Conservation (phyloP, 1,284 basidiomycete species). For the Pascua guehoae region DNA sequence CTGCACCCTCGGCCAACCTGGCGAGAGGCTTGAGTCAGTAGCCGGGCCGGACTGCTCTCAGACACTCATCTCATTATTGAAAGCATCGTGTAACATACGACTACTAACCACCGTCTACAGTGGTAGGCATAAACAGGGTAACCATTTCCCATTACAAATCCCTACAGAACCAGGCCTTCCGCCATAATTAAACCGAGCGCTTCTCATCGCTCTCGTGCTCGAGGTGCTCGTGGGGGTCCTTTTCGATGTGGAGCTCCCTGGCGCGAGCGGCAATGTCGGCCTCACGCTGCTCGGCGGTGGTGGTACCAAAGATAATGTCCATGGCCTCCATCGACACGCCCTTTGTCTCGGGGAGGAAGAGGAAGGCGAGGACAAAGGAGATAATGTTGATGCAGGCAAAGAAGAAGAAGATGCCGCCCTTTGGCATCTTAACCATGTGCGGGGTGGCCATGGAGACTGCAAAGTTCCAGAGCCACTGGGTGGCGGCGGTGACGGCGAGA, state of each 20-base stretch:
- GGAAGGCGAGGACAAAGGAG: slow-evolving; percentile 45
- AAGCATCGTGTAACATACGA: no score
- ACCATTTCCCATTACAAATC: no score
- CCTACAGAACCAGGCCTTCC: no score
- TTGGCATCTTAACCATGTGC: slow-evolving; percentile 55
- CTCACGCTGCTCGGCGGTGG: slow-evolving; percentile 59
- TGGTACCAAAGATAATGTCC: slow-evolving; percentile 72
- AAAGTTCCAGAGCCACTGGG: slow-evolving; percentile 77
- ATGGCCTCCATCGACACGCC: slow-evolving; percentile 59
- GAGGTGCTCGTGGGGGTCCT: slow-evolving; percentile 5
- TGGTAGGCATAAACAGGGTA: no score
- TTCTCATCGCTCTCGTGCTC: slow-evolving; percentile 1
- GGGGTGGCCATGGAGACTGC: slow-evolving; percentile 69
- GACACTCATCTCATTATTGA: no score
- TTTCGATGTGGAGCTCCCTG: slow-evolving; percentile 15
- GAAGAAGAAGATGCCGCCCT: slow-evolving; percentile 48
- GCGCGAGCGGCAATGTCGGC: slow-evolving; percentile 53
- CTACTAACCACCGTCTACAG: no score
- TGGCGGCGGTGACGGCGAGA: slow-evolving; percentile 63
- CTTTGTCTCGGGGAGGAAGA: slow-evolving; percentile 64
- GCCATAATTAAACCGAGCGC: background rate
- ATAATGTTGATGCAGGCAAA: slow-evolving; percentile 44
- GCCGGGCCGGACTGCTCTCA: no score
- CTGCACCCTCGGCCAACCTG: no score
- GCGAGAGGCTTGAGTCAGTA: no score